Base-by-base conservation (phyloP, 2,329 filamentous ascomycete genomes). In the Lecanicillium sp. region DNA sequence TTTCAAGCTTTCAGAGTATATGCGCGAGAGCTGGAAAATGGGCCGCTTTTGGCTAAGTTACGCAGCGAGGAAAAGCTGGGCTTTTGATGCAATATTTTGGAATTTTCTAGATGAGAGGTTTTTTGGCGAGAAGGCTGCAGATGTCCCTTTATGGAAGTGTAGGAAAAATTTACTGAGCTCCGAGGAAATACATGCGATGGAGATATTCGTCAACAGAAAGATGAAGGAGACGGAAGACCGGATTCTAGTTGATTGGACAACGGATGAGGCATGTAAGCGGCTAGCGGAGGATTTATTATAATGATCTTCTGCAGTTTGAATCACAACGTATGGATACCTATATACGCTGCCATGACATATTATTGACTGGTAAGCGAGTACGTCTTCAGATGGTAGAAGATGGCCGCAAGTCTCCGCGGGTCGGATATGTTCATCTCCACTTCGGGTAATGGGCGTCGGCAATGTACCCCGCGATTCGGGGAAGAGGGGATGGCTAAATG, bases 21-120 rank as follows among this genome's bases (percentile, higher is more conserved):
- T 64, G 54, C 54, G 51, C 25, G 52, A 61, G 8, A 58, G 55
- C 9, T 61, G 57, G 59, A 39, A 17, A 12, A 57, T 43, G 5
- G 50, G 51, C 8, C 47, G 48, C 10, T 62, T 64, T 41, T 64
- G 56, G 58, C 59, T 62, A 33, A 47, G 60, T 38, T 59, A 55
- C 18, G 55, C 52, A 3, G 55, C 51, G 8, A 50, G 55, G 33
- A 60, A 56, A 29, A 58, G 56, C 31, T 60, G 53, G 52, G 55
- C 51, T 0, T 58, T 62, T 42, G 59, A 63, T 34, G 40, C 44
- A 6, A 44, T 62, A 4, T 64, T 40, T 39, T 61, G 56, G 57
- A 57, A 49, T 32, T 55, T 35, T 33, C 40, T 62, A 17, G 55
- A 63, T 37, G 44, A 54, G 38, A 44, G 36, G 1, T 61, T 19